Conservation (phyloP, 106 monocot species). For the Narthecium ossifragum region DNA sequence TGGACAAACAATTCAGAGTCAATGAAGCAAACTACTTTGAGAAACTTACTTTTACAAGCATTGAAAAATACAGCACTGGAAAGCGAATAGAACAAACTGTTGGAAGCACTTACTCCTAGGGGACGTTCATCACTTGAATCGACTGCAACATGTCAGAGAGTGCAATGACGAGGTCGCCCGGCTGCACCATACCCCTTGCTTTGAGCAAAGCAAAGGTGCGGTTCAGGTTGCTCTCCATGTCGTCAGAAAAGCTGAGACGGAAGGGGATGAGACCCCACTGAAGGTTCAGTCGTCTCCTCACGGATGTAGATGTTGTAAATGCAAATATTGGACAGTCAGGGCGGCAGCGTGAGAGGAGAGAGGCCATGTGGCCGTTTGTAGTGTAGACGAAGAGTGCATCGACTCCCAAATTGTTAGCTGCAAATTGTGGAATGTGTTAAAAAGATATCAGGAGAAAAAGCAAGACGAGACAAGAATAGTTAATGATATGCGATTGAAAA, state of each 20-base stretch:
- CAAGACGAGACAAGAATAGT: too few species aligned
- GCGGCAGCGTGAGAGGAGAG: constrained; percentile 84
- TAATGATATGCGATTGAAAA: too few species aligned
- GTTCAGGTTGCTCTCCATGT: constrained; percentile 99
- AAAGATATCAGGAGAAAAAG: too few species aligned
- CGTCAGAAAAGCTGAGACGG: constrained; percentile 76
- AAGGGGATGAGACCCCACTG: constrained; percentile 99
- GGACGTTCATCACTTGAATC: constrained; percentile 78
- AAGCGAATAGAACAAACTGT: too few species aligned
- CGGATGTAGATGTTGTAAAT: constrained; percentile 80
- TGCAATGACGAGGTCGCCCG: constrained; percentile 84
- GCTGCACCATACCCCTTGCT: constrained; percentile 88
- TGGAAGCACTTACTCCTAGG: constrained; percentile 18
- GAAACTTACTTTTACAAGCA: too few species aligned
- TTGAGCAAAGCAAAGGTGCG: constrained; percentile 88
- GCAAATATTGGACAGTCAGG: constrained; percentile 98
- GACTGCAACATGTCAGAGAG: constrained; percentile 72
- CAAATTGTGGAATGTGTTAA: constrained; percentile 1
- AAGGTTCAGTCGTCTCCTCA: constrained; percentile 76
- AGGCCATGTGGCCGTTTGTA: constrained; percentile 81
- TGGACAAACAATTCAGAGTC: too few species aligned
- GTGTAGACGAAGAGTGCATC: constrained; percentile 82
- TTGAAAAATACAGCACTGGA: too few species aligned
- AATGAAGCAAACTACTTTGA: too few species aligned
- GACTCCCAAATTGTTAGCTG: constrained; percentile 71